Evolutionary conservation across 768 basidiomycete species (phyloP), one percentile per base, ranked within the genome.

Genomic region (Tephrocybe sp.): DNA sequence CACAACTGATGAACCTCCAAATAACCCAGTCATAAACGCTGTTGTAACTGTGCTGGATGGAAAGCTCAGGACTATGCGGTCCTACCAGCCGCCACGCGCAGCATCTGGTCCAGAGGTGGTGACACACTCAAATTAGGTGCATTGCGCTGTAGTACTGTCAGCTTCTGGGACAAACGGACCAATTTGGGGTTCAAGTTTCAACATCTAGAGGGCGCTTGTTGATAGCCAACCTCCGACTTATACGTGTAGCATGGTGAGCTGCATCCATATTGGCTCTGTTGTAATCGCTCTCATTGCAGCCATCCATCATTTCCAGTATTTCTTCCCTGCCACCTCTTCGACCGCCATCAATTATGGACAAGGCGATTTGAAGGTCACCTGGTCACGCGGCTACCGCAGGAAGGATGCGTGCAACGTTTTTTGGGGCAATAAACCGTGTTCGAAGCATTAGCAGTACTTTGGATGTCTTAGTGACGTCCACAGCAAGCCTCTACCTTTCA

Each of bases 201-300:
- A 78, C 54, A 77, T 78, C 63, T 77, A 75, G 77, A 69, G 76
- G 39, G 76, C 75, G 5, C 64, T 76, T 31, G 70, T 76, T 1
- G 59, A 70, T 44, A 73, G 72, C 6, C 52, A 57, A 26, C 74
- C 75, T 0, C 75, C 72, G 1, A 74, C 75, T 0, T 77, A 77
- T 59, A 72, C 72, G 42, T 77, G 75, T n/a, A n/a, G n/a, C n/a
- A n/a, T n/a, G 72, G 75, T 76, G 53, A 31, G 70, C 26, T 3
- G 3, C 26, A 26, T 4, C 26, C 7, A 26, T 26, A 7, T 26
- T 26, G 60, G 10, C 13, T 23, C 35, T 36, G 31, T 51, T 31
- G 31, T 20, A 23, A 19, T 20, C 26, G 39, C 9, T 1, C 31
- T 22, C 26, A 33, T 9, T n/a, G 31, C 9, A 10, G n/a, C n/a